Base-by-base conservation (phyloP, 345 rosid species). In the Garcia nutans region DNA sequence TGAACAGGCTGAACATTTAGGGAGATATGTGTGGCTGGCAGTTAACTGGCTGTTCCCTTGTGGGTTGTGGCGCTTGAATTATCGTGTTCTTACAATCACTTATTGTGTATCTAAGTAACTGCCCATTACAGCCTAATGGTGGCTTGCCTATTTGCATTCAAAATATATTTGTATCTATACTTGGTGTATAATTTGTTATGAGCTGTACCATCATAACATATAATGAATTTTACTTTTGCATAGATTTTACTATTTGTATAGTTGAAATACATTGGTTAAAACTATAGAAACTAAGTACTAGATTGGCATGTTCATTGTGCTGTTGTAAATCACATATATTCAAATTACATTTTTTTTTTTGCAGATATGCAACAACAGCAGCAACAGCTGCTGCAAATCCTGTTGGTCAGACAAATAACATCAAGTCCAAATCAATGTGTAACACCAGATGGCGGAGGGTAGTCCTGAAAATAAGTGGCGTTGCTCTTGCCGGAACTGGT, bases 391-490 rank as follows among this genome's bases (percentile, higher is more conserved):
- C 5, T 0, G 41, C 41, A 37, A 37, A 75, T 77, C 85, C 91
- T 80, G 86, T 68, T 62, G 83, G 77, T 74, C 90, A 86, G 73
- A 64, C 68, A 15, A 82, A 74, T 49, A 82, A 72, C 73, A 20
- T 86, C 67, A 94, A 91, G 70, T 52, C 88, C 16, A 91, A 88
- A 79, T 74, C 88, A 41, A 66, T 76, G 75, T 77, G 87, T 70
- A 85, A 70, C 63, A 90, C 90, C 61, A 92, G 84, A 86, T 94
- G 98, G 98, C 86, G 88, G 67, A 91, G 97, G 84, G 97, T 94
- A 47, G 88, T 94, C 60, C 85, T 94, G 74, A 94, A 92, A 82
- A 91, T 94, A 74, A 94, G 97, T 70, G 98, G 96, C n/a, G 88
- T 90, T 70, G 93, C 97, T 33, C 87, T 94, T 83, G 89, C 92